Evolutionary conservation across 495 filamentous ascomycete species (phyloP).

Genomic region (Talaromyces borbonicus): DNA sequence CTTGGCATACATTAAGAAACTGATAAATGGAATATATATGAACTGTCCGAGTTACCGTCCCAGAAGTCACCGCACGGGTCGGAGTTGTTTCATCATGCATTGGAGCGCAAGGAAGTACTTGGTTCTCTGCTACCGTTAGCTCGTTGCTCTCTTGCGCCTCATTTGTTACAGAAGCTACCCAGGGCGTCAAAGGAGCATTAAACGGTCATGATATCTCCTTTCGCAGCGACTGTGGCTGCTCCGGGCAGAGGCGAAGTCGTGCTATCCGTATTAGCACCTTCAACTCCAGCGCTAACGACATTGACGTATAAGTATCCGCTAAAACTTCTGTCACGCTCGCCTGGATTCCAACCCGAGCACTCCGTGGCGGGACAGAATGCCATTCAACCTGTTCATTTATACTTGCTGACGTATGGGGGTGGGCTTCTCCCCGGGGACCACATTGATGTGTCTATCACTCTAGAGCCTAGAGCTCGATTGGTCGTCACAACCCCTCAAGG

Average conservation of each 20-base stretch:
- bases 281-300: constrained; percentile 57
- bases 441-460: constrained; percentile 59
- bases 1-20: too few species aligned
- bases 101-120: too few species aligned
- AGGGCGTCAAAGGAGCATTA: neutral
- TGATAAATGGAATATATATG: too few species aligned
- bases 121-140: too few species aligned
- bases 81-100: too few species aligned
- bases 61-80: too few species aligned
- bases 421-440: constrained; percentile 81
- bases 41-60: too few species aligned
- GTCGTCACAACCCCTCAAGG: constrained; percentile 82
- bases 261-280: constrained; percentile 60
- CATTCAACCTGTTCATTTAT: constrained; percentile 49
- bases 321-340: constrained; percentile 68
- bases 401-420: constrained; percentile 90
- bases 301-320: constrained; percentile 89
- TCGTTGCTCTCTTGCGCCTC: neutral
- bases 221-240: constrained; percentile 57
- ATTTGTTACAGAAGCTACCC: neutral
- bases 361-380: constrained; percentile 18
- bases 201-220: constrained; percentile 45
- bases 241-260: constrained; percentile 72
- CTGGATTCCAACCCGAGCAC: constrained; percentile 32
- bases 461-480: constrained; percentile 56